Evolutionary conservation across 1,284 basidiomycete genomes (phyloP), one percentile per base, ranked within the genome.

Genomic region (Microbotryum intermedium): DNA sequence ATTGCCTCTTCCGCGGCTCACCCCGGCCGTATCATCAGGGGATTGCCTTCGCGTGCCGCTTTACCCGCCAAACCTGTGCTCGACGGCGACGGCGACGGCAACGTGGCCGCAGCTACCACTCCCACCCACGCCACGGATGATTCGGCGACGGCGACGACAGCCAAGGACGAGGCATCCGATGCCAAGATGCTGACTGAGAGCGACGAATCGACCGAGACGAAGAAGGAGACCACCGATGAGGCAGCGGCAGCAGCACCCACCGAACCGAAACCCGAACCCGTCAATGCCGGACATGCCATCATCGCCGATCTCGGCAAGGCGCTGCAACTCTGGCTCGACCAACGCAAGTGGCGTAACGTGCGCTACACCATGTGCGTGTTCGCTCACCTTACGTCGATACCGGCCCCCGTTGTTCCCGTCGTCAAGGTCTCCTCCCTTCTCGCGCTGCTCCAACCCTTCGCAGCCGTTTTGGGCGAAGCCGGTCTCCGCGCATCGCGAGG

Each of bases 271-370:
- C 34, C 48, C 34, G 18, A 39, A 1, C 34, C 34, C 26, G 54
- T 64, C 55, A 71, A 69, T 26, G 60, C 90, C 1, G 88, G 88
- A 1, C 81, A 82, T 61, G 81, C 85, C 54, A 80, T 94, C n/a
- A 76, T 93, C 26, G 86, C 91, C 68, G 90, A 95, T 70, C 84
- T 91, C 58, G 87, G 84, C 80, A 88, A 86, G 73, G 84, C 85
- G 2, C 93, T 94, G 74, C 87, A 91, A 69, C 79, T 81, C 3
- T 88, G 85, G 72, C 79, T 94, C 30, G 90, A 93, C 75, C 87
- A 86, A 66, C 77, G 90, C 25, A 83, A 87, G 60, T 95, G 91
- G 92, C 80, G 89, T 70, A 87, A 91, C 67, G 85, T 87, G 44
- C 81, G 91, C 58, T 79, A 91, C 69, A 16, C 11, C 34, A 39